Evolutionary conservation across 73 alveolate genomes (phyloP).

Genomic region (Symbiodinium pilosum): DNA sequence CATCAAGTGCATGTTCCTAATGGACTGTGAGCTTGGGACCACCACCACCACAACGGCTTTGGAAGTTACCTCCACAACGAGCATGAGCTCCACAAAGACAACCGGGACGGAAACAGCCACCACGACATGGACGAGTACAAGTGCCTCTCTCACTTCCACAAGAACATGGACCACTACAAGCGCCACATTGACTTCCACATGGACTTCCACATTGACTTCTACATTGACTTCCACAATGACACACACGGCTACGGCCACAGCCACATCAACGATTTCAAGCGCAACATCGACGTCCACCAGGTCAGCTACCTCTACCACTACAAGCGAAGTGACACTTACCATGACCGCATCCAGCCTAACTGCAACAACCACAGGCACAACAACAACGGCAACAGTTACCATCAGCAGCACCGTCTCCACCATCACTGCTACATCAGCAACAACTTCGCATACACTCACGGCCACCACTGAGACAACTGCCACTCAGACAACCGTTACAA

Average conservation of each 20-base stretch:
- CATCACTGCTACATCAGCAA: background rate
- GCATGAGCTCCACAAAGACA: background rate
- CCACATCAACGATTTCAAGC: background rate
- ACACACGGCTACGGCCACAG: too few species aligned
- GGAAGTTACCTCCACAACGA: background rate
- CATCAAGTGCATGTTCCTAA: slow-evolving; percentile 19
- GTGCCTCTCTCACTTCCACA: background rate
- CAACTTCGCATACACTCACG: too few species aligned
- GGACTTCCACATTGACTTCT: background rate
- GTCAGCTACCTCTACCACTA: background rate
- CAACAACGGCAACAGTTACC: background rate
- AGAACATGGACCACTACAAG: background rate
- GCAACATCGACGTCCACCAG: background rate
- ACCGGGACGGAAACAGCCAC: background rate
- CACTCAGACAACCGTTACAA: background rate
- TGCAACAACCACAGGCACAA: background rate
- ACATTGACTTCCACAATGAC: background rate
- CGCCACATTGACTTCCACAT: background rate
- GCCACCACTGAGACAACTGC: background rate
- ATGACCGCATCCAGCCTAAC: background rate
- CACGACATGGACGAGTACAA: background rate
- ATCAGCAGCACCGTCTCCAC: background rate
- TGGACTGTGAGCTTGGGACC: slow-evolving; percentile 35
- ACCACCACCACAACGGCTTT: background rate
- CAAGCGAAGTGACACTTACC: background rate